A percentile compares a stretch with the other conserved stretches of the same genome.
phyloP scores from a whole-genome alignment of 1,284 basidiomycete species.

The Thelephora terrestris region DNA sequence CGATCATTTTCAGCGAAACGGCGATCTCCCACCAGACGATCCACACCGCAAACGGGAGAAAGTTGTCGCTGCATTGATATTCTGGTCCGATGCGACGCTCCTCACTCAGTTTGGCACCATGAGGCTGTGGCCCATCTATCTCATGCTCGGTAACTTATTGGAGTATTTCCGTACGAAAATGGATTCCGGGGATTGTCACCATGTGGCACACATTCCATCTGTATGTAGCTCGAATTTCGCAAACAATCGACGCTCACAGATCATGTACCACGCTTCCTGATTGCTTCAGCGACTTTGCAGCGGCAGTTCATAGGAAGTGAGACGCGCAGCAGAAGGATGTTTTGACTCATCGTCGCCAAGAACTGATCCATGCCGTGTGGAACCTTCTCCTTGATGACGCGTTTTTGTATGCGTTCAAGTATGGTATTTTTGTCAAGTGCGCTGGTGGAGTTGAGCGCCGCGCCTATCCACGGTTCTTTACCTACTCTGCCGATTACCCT shows the following conservation, averaged over 20 bases:
- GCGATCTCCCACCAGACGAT: constrained; percentile 7
- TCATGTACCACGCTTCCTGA: too few species aligned
- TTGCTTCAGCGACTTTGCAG: too few species aligned
- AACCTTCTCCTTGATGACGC: constrained; percentile 9
- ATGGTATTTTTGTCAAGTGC: constrained; percentile 12
- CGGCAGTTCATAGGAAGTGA: too few species aligned
- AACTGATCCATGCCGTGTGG: constrained; percentile 11
- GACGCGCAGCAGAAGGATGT: background rate
- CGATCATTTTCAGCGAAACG: constrained; percentile 7
- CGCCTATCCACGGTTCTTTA: constrained; percentile 12
- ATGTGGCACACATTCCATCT: constrained; percentile 14
- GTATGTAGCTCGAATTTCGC: constrained; percentile 7
- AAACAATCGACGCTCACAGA: too few species aligned
- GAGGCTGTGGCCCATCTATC: constrained; percentile 23
- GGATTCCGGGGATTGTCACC: constrained; percentile 10
- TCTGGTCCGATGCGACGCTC: constrained; percentile 7
- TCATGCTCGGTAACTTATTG: constrained; percentile 19
- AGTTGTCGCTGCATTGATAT: background rate
- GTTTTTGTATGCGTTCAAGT: constrained; percentile 10
- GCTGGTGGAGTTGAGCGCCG: constrained; percentile 9
- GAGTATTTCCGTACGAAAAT: constrained; percentile 18
- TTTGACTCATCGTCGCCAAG: constrained; percentile 7
- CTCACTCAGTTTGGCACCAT: constrained; percentile 19
- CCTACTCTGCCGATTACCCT: constrained; percentile 15
- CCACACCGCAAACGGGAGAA: constrained; percentile 3